phyloP scores from a whole-genome alignment of 139 green algal genomes.

The Eudorina sp. region DNA sequence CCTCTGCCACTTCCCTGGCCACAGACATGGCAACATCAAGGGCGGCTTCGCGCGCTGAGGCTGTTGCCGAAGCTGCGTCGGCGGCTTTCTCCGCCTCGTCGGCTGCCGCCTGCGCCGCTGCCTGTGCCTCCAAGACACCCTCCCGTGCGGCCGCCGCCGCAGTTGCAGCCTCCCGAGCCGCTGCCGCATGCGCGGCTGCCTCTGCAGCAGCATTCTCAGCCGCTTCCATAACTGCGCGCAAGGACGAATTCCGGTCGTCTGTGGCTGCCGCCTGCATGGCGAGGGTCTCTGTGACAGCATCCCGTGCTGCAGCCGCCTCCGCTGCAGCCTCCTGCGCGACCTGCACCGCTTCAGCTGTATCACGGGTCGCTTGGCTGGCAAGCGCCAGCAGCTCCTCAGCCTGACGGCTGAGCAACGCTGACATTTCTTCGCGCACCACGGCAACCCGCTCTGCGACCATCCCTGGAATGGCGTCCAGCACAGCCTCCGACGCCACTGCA shows the following conservation, averaged over 20 bases:
- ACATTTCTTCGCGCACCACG: neutral
- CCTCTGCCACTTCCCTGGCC: neutral
- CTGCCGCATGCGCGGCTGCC: neutral
- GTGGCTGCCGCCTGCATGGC: too few relatives aligned
- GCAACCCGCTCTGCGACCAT: constrained; percentile 2
- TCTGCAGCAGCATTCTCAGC: neutral
- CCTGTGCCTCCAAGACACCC: too few relatives aligned
- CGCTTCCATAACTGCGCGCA: too few relatives aligned
- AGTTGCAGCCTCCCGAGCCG: neutral
- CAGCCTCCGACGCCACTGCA: constrained; percentile 2
- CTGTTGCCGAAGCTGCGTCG: too few relatives aligned
- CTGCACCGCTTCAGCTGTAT: constrained; percentile 25
- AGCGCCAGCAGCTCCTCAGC: neutral
- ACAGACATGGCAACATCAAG: too few relatives aligned
- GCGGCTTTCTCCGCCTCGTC: neutral
- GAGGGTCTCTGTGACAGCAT: too few relatives aligned
- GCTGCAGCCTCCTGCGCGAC: neutral
- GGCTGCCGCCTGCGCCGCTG: neutral
- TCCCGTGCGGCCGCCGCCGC: neutral
- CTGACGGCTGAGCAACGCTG: neutral
- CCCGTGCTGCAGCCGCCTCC: neutral
- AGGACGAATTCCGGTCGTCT: too few relatives aligned
- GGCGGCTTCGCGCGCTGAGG: neutral
- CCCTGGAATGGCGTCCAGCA: constrained; percentile 37
- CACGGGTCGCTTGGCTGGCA: neutral